These are phyloP conservation scores for Aeschynomene evenia DNA, from an alignment of 306 rosid species.

Conservation along the genomic window DNA sequence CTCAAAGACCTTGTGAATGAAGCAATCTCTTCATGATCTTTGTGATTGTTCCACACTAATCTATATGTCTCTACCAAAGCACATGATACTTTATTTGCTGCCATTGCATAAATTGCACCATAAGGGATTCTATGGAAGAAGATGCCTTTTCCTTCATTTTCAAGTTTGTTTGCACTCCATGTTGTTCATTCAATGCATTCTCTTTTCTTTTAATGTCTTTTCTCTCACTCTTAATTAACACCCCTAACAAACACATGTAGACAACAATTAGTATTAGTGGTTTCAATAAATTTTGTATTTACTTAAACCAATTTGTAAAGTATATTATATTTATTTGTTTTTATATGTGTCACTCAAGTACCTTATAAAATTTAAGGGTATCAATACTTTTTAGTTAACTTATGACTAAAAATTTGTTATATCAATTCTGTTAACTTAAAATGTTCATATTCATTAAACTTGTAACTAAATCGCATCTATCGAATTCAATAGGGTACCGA, in stretches of 20 bases:
- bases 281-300: not conserved
- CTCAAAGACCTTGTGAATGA: slow-evolving; percentile 35
- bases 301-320: not conserved
- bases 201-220: not conserved
- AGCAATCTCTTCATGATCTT: slow-evolving; percentile 36
- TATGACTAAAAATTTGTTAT: too few species aligned
- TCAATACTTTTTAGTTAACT: too few species aligned
- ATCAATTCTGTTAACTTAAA: too few species aligned
- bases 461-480: too few species aligned
- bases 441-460: too few species aligned
- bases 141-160: slow-evolving; percentile 53
- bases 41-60: slow-evolving; percentile 34
- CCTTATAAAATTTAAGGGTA: too few species aligned
- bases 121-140: slow-evolving; percentile 32
- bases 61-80: slow-evolving; percentile 29
- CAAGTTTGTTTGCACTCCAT: slow-evolving; percentile 41
- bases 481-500: too few species aligned
- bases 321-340: too few species aligned
- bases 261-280: not conserved
- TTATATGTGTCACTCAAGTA: too few species aligned
- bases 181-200: slow-evolving; percentile 29
- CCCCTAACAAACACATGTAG: not conserved
- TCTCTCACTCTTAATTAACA: slow-evolving; percentile 8
- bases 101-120: slow-evolving; percentile 35
- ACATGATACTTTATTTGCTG: slow-evolving; percentile 53